Conservation (phyloP, 352 stramenopile species). For the Pythium brassicae region DNA sequence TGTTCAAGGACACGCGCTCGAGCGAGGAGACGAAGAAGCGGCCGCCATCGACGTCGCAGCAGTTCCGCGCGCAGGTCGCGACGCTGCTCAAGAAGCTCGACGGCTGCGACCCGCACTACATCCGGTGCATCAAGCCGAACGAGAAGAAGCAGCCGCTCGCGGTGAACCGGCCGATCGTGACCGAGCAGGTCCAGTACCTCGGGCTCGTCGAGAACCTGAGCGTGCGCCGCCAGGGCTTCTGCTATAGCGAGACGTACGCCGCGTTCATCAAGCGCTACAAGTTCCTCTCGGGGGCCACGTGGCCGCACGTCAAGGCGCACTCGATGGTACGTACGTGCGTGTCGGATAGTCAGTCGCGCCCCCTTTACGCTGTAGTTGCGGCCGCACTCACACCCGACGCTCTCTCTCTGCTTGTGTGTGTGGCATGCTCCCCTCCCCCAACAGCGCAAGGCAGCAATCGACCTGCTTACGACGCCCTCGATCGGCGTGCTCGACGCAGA, state of each 20-base stretch:
- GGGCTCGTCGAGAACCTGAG: constrained; percentile 81
- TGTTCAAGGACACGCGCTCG: constrained; percentile 79
- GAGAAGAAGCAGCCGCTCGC: constrained; percentile 77
- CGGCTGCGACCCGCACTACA: constrained; percentile 88
- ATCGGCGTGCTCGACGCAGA: constrained; percentile 54
- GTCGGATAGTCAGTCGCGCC: too few relatives aligned
- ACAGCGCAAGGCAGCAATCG: constrained; percentile 64
- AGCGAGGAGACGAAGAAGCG: constrained; percentile 83
- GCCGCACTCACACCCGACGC: too few relatives aligned
- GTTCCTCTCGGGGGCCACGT: constrained; percentile 78
- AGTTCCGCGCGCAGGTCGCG: constrained; percentile 77
- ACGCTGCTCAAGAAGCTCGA: constrained; percentile 83
- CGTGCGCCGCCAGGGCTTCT: constrained; percentile 82
- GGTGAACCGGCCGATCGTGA: constrained; percentile 62
- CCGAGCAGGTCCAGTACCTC: constrained; percentile 77
- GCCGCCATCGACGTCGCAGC: constrained; percentile 75
- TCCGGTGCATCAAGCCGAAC: constrained; percentile 90
- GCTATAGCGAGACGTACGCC: constrained; percentile 77
- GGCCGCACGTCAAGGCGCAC: constrained; percentile 55
- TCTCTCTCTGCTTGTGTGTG: background rate
- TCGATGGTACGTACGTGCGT: constrained; percentile 36
- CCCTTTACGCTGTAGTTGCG: too few relatives aligned
- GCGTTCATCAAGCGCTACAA: constrained; percentile 84
- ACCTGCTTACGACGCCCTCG: constrained; percentile 59
- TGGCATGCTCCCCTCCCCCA: too few relatives aligned